Evolutionary conservation across 148 eudicot genomes (phyloP).

Genomic region (Camellia sinensis): DNA sequence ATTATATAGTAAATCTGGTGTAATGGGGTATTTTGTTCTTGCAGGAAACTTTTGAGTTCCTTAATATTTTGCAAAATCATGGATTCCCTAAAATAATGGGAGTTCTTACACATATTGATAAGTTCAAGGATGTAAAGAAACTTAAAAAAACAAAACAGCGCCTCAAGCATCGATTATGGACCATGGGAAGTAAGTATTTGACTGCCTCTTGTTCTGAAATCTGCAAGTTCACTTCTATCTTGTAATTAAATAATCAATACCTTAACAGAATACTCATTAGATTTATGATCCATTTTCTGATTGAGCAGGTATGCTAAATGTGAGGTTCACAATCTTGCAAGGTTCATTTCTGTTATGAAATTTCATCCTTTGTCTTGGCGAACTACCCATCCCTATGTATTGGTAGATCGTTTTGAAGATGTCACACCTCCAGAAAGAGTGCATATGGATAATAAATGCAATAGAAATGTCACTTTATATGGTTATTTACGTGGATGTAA

Average conservation of each 20-base stretch:
- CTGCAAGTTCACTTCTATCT: neutral
- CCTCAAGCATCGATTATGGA: conserved; percentile 94
- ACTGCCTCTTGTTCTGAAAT: neutral
- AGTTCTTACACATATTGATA: conserved; percentile 93
- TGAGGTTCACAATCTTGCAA: conserved; percentile 88
- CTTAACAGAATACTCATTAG: neutral
- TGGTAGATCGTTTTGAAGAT: conserved; percentile 98
- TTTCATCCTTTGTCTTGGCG: conserved; percentile 84
- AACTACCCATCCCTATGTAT: conserved; percentile 71
- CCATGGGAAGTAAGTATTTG: conserved; percentile 81
- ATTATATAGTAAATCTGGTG: neutral
- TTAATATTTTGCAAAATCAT: conserved; percentile 85
- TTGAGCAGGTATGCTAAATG: conserved; percentile 72
- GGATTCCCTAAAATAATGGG: conserved; percentile 96
- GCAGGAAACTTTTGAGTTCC: conserved; percentile 96
- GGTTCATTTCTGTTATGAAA: conserved; percentile 93
- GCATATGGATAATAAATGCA: conserved; percentile 63
- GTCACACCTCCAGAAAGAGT: conserved; percentile 81
- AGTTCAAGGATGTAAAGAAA: conserved; percentile 88
- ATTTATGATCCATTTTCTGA: neutral
- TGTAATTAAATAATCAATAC: neutral
- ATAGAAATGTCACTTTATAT: conserved; percentile 78
- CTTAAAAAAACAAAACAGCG: conserved; percentile 86
- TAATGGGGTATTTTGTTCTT: conserved; percentile 6
- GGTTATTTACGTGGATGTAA: conserved; percentile 97